Evolutionary conservation across 495 filamentous ascomycete genomes (phyloP), one percentile per base, ranked within the genome.

Genomic region (Talaromyces ruber): DNA sequence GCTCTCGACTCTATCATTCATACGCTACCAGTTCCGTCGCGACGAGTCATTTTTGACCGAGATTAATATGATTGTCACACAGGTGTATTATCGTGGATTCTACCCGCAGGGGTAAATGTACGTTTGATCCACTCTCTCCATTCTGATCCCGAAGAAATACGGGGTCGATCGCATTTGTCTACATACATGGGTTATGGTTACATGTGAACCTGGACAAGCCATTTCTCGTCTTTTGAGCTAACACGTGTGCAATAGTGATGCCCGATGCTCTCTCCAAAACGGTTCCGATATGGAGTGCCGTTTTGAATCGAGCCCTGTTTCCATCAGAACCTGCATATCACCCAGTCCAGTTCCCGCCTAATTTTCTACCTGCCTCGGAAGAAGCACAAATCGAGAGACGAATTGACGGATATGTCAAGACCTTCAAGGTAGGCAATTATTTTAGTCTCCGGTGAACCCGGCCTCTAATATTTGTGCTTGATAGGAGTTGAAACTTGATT

Each of bases 251-350:
- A 60, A 21, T 62, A 88, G 86, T 86, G 63, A 94, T 96, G 84
- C 92, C 94, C 4, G 94, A 98, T 76, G 91, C 93, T 22, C 78
- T 98, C 8, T 88, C 86, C 63, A 98, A 97, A 74, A 98, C 94
- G 0, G 74, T 98, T 6, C 94, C 94, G 0, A 92, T 96, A 62
- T 98, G 94, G 94, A 90, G 88, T 70, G 82, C 84, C 47, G 89
- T 96, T 12, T 67, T 97, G 62, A 98, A 98, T 70, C 78, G 81
- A 26, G 73, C 85, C n/a, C 72, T 97, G 21, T 96, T 96, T 71
- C 88, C 88, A 1, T 73, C 81, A 6, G 54, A 75, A 14, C 70
- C 60, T 25, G 68, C 65, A 62, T 72, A 67, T 66, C 86, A 83
- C 63, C 65, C 68, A 5, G 80, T 96, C 2, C 73, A 82, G 63